phyloP scores from a whole-genome alignment of 225 moss, liverwort and hornwort species.

The Sphagnum contortum region DNA sequence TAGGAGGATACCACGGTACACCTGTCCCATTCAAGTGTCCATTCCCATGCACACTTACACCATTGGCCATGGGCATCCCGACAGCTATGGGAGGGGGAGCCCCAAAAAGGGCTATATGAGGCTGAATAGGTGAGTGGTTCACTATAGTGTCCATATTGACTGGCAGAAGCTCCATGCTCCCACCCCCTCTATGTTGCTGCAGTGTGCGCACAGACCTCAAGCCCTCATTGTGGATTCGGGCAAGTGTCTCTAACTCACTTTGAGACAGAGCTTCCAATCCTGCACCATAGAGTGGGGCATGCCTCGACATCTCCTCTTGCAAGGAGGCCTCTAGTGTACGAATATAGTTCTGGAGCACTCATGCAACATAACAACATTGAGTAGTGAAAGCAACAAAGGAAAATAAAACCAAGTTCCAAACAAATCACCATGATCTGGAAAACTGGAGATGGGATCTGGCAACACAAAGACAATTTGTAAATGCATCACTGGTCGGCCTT shows the following conservation, averaged over 20 bases:
- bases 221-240: constrained; percentile 96
- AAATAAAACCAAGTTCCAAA: no score
- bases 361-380: no score
- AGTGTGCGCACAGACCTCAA: constrained; percentile 78
- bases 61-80: constrained; percentile 92
- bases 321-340: constrained; percentile 89
- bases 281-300: constrained; percentile 92
- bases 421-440: no score
- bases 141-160: constrained; percentile 75
- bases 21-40: constrained; percentile 95
- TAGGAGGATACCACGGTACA: constrained; percentile 85
- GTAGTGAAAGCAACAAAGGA: no score
- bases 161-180: constrained; percentile 73
- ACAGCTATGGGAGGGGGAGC: constrained; percentile 72
- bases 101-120: constrained; percentile 73
- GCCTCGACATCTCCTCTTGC: constrained; percentile 98
- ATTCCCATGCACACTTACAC: constrained; percentile 86
- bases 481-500: no score
- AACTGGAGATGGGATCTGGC: no score
- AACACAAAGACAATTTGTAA: no score
- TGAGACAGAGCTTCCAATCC: constrained; percentile 89
- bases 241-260: constrained; percentile 83
- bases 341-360: constrained; percentile 70
- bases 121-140: constrained; percentile 71
- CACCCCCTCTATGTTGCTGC: constrained; percentile 75